These are phyloP conservation scores for Aspergillus pseudoterreus DNA, from an alignment of 2,329 filamentous ascomycete species.

Conservation along the genomic window DNA sequence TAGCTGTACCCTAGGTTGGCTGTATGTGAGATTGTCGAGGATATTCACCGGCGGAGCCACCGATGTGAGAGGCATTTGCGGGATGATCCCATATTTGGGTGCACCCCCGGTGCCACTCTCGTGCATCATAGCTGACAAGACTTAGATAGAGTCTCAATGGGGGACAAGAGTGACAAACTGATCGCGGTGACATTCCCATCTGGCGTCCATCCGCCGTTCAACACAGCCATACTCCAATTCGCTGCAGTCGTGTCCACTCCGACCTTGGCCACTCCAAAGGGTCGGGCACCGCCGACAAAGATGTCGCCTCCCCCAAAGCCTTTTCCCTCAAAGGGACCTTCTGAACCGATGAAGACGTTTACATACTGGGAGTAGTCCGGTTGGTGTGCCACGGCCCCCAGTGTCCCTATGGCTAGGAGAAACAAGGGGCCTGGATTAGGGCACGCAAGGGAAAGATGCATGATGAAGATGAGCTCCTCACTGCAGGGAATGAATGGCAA, in stretches of 20 bases:
- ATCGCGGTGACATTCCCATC: conserved; percentile 52
- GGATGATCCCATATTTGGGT: conserved; percentile 37
- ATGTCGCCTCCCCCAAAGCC: conserved; percentile 41
- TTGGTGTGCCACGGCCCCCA: neutral
- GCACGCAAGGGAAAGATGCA: neutral
- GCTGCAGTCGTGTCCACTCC: conserved; percentile 38
- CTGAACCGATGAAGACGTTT: conserved; percentile 47
- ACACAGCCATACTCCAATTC: conserved; percentile 32
- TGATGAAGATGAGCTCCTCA: neutral
- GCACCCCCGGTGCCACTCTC: conserved; percentile 47
- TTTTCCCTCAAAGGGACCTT: conserved; percentile 41
- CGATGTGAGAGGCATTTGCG: conserved; percentile 35
- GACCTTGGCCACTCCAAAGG: conserved; percentile 44
- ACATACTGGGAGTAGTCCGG: conserved; percentile 37
- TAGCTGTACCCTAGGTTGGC: conserved; percentile 61
- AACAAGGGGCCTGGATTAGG: neutral
- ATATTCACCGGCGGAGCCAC: conserved; percentile 38
- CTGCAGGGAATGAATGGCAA: no score
- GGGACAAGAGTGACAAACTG: conserved; percentile 12
- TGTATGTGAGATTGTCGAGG: conserved; percentile 39
- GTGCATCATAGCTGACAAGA: conserved; percentile 38
- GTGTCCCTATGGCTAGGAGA: neutral
- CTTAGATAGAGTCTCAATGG: neutral
- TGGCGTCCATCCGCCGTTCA: conserved; percentile 44
- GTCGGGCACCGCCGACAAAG: conserved; percentile 42